Evolutionary conservation across 208 protist genomes (phyloP).

Genomic region (Acanthamoeba triangularis): DNA sequence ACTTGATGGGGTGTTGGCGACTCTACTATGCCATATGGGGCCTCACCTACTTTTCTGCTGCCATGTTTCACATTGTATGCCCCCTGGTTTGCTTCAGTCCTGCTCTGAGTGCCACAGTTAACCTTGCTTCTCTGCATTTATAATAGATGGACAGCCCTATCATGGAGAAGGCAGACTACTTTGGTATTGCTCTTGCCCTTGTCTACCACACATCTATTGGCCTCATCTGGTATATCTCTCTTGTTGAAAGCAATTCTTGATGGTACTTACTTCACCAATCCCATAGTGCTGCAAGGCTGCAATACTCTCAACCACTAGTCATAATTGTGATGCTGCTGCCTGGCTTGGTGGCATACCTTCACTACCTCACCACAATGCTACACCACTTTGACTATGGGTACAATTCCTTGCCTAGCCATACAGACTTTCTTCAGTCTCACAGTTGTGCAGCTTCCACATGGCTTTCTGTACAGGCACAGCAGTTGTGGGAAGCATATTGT

Average conservation of each 20-base stretch:
- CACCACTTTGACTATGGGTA: slow-evolving; percentile 4
- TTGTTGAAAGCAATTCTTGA: neutral
- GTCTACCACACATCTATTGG: neutral
- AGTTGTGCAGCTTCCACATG: neutral
- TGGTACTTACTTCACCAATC: neutral
- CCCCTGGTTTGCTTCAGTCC: neutral
- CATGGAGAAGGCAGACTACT: neutral
- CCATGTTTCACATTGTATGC: neutral
- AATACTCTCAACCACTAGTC: neutral
- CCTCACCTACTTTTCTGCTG: neutral
- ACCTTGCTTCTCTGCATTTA: neutral
- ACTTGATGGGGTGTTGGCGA: neutral
- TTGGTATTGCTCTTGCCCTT: neutral
- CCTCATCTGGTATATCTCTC: neutral
- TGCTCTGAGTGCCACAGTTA: neutral
- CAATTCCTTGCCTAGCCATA: too few species aligned
- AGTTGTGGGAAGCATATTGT: neutral
- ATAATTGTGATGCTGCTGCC: neutral
- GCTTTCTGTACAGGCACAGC: neutral
- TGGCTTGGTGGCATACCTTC: neutral
- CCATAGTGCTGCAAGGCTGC: neutral
- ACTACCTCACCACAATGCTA: neutral
- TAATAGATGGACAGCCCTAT: neutral
- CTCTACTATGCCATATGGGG: neutral
- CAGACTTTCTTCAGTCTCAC: neutral